These are phyloP conservation scores for peach (Prunus persica) DNA, from an alignment of 306 rosid species.

Conservation along the genomic window DNA sequence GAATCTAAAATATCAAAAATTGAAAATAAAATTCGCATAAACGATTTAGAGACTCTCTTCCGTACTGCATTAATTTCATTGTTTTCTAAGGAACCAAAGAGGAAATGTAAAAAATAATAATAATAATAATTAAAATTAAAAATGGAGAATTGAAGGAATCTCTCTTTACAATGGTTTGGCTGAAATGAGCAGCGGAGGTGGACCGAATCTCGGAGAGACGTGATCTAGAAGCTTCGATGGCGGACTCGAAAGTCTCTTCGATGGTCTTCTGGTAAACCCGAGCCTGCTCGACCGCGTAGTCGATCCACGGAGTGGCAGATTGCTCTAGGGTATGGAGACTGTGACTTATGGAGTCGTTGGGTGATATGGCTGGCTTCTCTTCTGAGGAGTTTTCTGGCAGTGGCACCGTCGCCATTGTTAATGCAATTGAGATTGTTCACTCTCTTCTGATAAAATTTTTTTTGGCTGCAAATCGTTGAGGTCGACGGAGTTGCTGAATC, in stretches of 20 bases:
- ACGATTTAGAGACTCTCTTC: background rate
- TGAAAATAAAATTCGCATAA: background rate
- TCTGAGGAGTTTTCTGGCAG: conserved; percentile 41
- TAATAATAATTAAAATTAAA: background rate
- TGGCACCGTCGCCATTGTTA: conserved; percentile 39
- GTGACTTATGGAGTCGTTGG: conserved; percentile 10
- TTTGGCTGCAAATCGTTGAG: background rate
- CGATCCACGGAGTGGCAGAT: conserved; percentile 45
- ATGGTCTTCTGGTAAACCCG: conserved; percentile 49
- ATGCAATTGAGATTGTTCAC: background rate
- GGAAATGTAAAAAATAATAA: background rate
- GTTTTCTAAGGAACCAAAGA: conserved; percentile 11
- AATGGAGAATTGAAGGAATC: background rate
- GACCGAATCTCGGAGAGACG: conserved; percentile 71
- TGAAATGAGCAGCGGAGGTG: conserved; percentile 65
- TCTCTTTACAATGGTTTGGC: conserved; percentile 51
- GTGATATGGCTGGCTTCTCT: conserved; percentile 22
- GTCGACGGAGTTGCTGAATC: background rate
- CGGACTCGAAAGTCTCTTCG: conserved; percentile 51
- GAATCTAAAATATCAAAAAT: background rate
- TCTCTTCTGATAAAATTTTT: background rate
- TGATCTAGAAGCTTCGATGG: conserved; percentile 53
- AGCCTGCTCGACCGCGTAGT: conserved; percentile 67
- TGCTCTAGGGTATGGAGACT: conserved; percentile 31
- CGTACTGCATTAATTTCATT: background rate